Percentiles rank a stretch among this genome's conserved stretches.
phyloP scores from a whole-genome alignment of 805 yeast species.

The Yueomyces sp. region DNA sequence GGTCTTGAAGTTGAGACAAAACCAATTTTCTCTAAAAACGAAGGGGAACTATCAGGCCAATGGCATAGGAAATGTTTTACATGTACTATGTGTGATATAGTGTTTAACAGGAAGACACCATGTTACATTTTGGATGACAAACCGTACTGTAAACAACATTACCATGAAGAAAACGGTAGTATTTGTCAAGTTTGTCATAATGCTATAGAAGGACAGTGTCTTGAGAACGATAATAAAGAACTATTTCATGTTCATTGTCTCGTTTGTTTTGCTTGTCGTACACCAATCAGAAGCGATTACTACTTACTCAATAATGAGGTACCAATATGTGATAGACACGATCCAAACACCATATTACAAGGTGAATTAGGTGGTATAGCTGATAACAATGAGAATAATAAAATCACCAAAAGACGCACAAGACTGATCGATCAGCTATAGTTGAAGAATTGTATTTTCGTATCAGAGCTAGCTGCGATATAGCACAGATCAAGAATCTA shows the following conservation, averaged over 20 bases:
- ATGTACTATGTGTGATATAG: slow-evolving; percentile 49
- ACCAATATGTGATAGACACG: slow-evolving; percentile 21
- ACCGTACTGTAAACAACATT: slow-evolving; percentile 74
- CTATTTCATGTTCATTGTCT: slow-evolving; percentile 71
- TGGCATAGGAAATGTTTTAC: slow-evolving; percentile 87
- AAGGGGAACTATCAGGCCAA: slow-evolving; percentile 56
- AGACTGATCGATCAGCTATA: slow-evolving; percentile 9
- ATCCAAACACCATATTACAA: slow-evolving; percentile 11
- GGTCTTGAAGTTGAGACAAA: slow-evolving; percentile 39
- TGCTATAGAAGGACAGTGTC: slow-evolving; percentile 85
- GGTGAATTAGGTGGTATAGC: slow-evolving; percentile 3
- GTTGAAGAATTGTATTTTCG: too few species aligned
- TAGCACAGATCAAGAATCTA: too few species aligned
- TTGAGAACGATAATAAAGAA: slow-evolving; percentile 58
- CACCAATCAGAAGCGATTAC: slow-evolving; percentile 40
- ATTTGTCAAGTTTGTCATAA: slow-evolving; percentile 54
- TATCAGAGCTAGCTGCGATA: too few species aligned
- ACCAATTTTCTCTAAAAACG: slow-evolving; percentile 72
- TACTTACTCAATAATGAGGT: slow-evolving; percentile 18
- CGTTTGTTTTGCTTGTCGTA: slow-evolving; percentile 48
- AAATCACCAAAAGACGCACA: slow-evolving; percentile 21
- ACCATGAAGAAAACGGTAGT: slow-evolving; percentile 62
- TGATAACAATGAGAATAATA: slow-evolving; percentile 4
- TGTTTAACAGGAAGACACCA: slow-evolving; percentile 45
- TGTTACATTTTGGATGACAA: slow-evolving; percentile 67